Evolutionary conservation across 2,329 filamentous ascomycete species (phyloP), one percentile per base, ranked within the genome.

Genomic region (Cladophialophora immunda): DNA sequence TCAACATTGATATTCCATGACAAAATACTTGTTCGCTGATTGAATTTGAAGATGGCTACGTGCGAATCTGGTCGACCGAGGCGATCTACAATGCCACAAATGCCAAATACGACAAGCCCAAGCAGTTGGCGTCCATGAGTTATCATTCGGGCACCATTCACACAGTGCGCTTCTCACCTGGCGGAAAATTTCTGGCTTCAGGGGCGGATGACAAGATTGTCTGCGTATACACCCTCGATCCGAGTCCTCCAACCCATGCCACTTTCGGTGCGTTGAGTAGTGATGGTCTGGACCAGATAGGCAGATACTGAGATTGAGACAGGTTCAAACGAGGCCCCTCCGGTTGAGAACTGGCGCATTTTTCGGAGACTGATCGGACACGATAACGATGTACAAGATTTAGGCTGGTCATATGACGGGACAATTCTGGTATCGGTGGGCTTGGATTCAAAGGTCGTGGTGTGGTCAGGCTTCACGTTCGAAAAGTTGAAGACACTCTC

Each of bases 181-280:
- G 97, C 76, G 92, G 93, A 65, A 93, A 93, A 77, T 99, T 97
- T 78, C 87, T 99, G 60, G 96, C 96, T 36, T 98, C 94, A 11
- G 95, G 95, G 65, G 96, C 96, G 74, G 95, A 99, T 80, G 95
- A 99, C 82, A 97, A 97, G 84, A 94, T 99, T 76, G 96, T 99
- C 71, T 97, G 95, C 80, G 93, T 99, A 72, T 99, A 99, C 80
- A 90, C 92, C 69, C 87, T 97, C 62, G 93, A 98, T 79, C 87
- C 91, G 65, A 92, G 90, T 75, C 89, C 92, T 27, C 92, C 94
- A 2, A 87, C 92, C 74, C 86, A 90, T 60, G 87, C 91, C 9
- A 90, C 92, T 9, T 97, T 97, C 78, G 93, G 93, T 88, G 88
- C 73, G 84, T 78, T 62, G 52, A 62, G 32, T 34, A 2, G 27